Percentiles rank a stretch among this genome's conserved stretches.
Conservation (phyloP, 495 filamentous ascomycete species). For the Alectoria sarmentosa region DNA sequence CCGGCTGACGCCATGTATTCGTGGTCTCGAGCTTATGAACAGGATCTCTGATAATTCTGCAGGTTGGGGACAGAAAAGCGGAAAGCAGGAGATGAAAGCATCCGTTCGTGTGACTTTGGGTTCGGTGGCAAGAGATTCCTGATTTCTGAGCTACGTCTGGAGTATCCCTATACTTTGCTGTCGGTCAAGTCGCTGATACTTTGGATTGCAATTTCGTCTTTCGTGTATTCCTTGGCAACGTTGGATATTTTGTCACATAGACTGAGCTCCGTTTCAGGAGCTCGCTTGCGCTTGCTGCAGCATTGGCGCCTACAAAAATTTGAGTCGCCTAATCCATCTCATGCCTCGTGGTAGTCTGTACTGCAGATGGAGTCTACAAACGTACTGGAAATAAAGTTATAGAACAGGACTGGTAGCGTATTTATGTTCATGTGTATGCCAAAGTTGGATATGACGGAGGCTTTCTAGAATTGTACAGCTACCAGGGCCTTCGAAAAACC, state of each 20-base stretch:
- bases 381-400: too few relatives aligned
- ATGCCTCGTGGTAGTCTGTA: background rate
- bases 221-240: background rate
- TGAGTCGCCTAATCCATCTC: background rate
- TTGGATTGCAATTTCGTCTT: background rate
- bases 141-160: background rate
- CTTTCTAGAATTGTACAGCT: conserved; percentile 10
- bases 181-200: background rate
- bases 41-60: background rate
- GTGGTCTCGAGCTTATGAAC: background rate
- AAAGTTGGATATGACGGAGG: background rate
- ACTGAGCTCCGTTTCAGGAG: background rate
- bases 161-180: background rate
- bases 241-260: background rate
- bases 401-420: background rate
- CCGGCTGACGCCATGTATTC: conserved; percentile 54
- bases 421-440: conserved; percentile 5
- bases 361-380: background rate
- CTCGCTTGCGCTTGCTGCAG: conserved; percentile 5
- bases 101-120: conserved; percentile 1
- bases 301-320: conserved; percentile 3
- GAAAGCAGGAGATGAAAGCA: conserved; percentile 10
- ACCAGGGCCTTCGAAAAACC: background rate
- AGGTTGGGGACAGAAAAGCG: background rate
- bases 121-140: background rate